A percentile compares a stretch with the other conserved stretches of the same genome.
phyloP scores from a whole-genome alignment of 371 early-diverging fungal species.

The Lichtheimia ornata region DNA sequence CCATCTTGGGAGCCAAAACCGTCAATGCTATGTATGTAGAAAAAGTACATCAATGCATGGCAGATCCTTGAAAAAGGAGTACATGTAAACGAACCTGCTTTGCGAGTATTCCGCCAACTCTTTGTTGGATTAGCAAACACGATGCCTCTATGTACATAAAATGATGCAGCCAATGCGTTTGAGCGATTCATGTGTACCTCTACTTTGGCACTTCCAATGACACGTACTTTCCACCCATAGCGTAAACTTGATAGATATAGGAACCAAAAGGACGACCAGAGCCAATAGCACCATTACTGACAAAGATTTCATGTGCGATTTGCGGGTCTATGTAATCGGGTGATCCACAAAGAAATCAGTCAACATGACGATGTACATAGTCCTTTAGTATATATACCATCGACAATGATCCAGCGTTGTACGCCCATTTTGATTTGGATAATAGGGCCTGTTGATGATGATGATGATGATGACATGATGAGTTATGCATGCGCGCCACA shows the following conservation, averaged over 20 bases:
- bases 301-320: conserved; percentile 26
- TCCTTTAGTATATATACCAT: conserved; percentile 4
- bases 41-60: background rate
- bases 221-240: conserved; percentile 19
- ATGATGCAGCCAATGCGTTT: background rate
- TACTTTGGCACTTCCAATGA: background rate
- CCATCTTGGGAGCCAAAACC: conserved; percentile 14
- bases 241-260: conserved; percentile 12
- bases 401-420: conserved; percentile 20
- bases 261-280: conserved; percentile 16
- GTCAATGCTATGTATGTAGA: conserved; percentile 9
- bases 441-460: conserved; percentile 16
- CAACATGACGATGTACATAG: background rate
- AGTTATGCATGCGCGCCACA: conserved; percentile 5
- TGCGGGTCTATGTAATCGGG: conserved; percentile 9
- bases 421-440: conserved; percentile 23
- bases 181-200: background rate
- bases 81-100: conserved; percentile 9
- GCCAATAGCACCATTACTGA: conserved; percentile 12
- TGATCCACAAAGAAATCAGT: background rate
- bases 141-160: conserved; percentile 21
- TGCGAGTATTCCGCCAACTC: conserved; percentile 18
- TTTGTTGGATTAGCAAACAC: conserved; percentile 8
- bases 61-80: background rate
- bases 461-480: no score